phyloP scores from a whole-genome alignment of 495 filamentous ascomycete genomes.

The Achaetomiella virescens region DNA sequence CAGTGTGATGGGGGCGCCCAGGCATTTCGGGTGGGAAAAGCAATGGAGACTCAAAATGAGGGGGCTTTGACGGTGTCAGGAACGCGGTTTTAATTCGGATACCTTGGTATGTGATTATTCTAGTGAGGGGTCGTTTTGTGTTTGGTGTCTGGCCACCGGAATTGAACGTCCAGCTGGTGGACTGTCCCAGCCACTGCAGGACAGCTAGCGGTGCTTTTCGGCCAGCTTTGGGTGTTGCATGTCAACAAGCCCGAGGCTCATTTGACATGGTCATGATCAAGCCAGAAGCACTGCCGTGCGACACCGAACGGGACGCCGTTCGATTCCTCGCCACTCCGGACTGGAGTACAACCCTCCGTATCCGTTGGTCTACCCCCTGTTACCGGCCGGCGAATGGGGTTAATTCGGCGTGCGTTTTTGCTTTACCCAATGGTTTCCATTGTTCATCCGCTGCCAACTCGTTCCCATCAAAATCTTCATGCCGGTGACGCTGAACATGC shows the following conservation, averaged over 20 bases:
- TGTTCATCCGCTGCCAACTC: background rate
- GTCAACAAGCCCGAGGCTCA: too few species aligned
- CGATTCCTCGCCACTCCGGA: too few species aligned
- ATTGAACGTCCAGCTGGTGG: background rate
- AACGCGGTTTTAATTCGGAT: conserved; percentile 2
- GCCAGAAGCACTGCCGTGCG: too few species aligned
- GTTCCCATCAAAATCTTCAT: background rate
- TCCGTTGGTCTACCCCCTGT: too few species aligned
- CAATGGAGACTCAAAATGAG: conserved; percentile 7
- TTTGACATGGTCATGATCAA: too few species aligned
- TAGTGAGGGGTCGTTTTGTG: background rate
- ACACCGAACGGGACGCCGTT: too few species aligned
- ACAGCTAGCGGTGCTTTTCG: too few species aligned
- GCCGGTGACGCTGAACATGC: background rate
- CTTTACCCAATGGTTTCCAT: background rate
- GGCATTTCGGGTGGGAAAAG: conserved; percentile 6
- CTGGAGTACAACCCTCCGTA: too few species aligned
- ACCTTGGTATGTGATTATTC: background rate
- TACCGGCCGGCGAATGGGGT: too few species aligned
- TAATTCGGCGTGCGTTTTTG: too few species aligned
- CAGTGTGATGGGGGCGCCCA: conserved; percentile 27
- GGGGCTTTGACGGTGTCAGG: conserved; percentile 5
- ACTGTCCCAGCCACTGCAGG: too few species aligned
- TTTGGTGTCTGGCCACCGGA: background rate
- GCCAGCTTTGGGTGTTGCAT: too few species aligned